Evolutionary conservation across 176 grass and related monocot genomes (phyloP).

Genomic region (Melocanna baccifera): DNA sequence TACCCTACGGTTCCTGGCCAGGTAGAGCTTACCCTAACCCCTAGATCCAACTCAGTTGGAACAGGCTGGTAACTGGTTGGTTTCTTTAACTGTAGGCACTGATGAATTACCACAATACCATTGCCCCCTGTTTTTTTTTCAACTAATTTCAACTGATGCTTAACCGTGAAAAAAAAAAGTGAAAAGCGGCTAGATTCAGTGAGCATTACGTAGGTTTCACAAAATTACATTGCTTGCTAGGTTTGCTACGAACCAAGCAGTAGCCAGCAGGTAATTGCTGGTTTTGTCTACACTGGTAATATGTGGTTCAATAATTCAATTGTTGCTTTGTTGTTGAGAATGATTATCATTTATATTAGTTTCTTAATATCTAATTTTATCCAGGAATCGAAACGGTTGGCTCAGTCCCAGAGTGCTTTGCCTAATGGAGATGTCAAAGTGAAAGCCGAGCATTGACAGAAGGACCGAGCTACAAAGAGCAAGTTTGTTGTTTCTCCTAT

Average conservation of each 20-base stretch:
- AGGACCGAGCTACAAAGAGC: constrained; percentile 12
- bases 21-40: background rate
- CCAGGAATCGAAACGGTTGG: constrained; percentile 71
- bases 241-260: background rate
- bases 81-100: background rate
- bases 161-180: background rate
- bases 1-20: background rate
- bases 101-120: background rate
- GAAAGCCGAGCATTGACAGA: constrained; percentile 67
- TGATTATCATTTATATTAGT: background rate
- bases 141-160: background rate
- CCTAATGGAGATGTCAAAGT: constrained; percentile 85
- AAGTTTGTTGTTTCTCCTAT: background rate
- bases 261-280: background rate
- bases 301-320: background rate
- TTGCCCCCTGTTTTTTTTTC: background rate
- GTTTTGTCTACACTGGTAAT: background rate
- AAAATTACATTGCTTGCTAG: background rate
- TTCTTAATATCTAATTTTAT: constrained; percentile 22
- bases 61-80: background rate
- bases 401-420: constrained; percentile 67
- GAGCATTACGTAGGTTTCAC: background rate
- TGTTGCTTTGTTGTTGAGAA: background rate
- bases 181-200: background rate
- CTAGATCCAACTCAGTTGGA: background rate